Evolutionary conservation across 2,329 filamentous ascomycete species (phyloP), one percentile per base, ranked within the genome.

Genomic region (Thermoascus crustaceus): DNA sequence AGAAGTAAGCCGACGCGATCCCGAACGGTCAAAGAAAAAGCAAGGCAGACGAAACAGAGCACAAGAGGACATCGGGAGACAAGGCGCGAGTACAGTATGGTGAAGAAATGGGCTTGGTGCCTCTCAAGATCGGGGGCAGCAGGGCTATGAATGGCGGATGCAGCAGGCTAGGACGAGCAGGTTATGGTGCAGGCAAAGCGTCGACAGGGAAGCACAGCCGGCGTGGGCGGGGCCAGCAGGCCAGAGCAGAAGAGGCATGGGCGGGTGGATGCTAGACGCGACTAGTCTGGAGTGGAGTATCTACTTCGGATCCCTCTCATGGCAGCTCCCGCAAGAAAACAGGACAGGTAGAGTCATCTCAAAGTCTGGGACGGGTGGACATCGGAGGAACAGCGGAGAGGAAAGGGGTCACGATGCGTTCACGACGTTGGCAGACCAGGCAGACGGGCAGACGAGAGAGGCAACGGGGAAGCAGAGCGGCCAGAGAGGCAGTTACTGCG

Each of bases 1-100:
- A 23, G 30, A 40, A 21, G 33, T 36, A 26, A 14, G 22, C 10
- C n/a, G n/a, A n/a, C n/a, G n/a, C n/a, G n/a, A n/a, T n/a, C n/a
- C n/a, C n/a, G 19, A 35, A 21, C 19, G 4, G 11, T 29, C 32
- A n/a, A 21, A 35, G 21, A 32, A 27, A 16, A 34, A 41, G 27
- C 31, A 35, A 20, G 32, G 30, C 16, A 32, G 30, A 22, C 9
- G 7, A 13, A 5, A 14, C 16, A 21, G 16, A 23, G 18, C 6
- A 29, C 14, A 29, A 14, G 10, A 11, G 11, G 13, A 26, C n/a
- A 26, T 26, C 24, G 24, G 24, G 24, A 29, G 26, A 29, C 18
- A 29, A 17, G 26, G n/a, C 18, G 26, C 14, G 7, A 26, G 24
- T 26, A 26, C 5, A 6, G 24, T 26, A 26, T 29, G 26, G 26